Evolutionary conservation across 345 rosid genomes (phyloP).

Genomic region (Salix udensis): DNA sequence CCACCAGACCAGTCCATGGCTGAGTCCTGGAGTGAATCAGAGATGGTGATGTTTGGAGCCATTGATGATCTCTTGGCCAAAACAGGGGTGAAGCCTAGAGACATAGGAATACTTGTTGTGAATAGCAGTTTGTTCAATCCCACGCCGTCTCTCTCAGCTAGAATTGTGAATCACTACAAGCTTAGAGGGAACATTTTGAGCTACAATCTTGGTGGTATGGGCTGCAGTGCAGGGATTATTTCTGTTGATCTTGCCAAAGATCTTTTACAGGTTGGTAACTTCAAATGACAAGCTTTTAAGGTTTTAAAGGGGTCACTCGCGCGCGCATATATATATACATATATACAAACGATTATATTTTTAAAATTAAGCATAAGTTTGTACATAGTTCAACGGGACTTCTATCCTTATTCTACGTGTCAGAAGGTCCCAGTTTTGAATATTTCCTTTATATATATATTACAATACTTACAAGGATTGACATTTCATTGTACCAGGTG

Average conservation of each 20-base stretch:
- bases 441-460: too few species aligned
- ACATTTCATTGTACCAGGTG: background rate
- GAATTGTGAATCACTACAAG: slow-evolving; percentile 19
- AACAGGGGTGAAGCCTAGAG: slow-evolving; percentile 8
- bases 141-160: slow-evolving; percentile 20
- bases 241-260: slow-evolving; percentile 6
- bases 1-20: slow-evolving; percentile 1
- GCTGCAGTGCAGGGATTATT: slow-evolving; percentile 31
- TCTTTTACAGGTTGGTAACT: slow-evolving; percentile 8
- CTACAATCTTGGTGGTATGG: slow-evolving; percentile 31
- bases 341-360: too few species aligned
- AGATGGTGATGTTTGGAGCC: slow-evolving; percentile 19
- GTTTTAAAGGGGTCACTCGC: too few species aligned
- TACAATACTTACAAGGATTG: background rate
- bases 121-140: slow-evolving; percentile 29
- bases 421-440: too few species aligned
- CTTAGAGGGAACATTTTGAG: slow-evolving; percentile 19
- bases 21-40: slow-evolving; percentile 8
- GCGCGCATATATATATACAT: too few species aligned
- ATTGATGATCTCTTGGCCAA: slow-evolving; percentile 16
- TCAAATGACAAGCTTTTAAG: too few species aligned
- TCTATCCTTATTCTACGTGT: too few species aligned
- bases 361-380: too few species aligned
- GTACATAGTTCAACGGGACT: too few species aligned
- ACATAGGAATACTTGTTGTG: slow-evolving; percentile 19